Percentiles rank a stretch among this genome's conserved stretches.
Evolutionary conservation across 2,329 filamentous ascomycete genomes (phyloP).

Genomic region (Fusarium miscanthi): DNA sequence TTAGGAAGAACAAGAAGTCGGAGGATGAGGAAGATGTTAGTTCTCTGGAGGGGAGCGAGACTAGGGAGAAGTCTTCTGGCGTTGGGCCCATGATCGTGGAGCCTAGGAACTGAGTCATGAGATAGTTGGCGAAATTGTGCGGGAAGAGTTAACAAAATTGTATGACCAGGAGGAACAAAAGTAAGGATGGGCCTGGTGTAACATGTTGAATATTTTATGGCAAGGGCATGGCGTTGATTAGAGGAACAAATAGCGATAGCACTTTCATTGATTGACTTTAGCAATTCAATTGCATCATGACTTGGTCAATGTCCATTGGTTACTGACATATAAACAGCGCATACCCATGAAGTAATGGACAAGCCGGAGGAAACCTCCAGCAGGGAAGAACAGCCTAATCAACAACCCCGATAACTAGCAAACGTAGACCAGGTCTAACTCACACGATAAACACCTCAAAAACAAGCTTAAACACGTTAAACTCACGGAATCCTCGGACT

Average conservation of each 20-base stretch:
- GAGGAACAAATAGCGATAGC: not conserved
- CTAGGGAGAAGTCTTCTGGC: not conserved
- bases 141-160: not conserved
- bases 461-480: conserved; percentile 27
- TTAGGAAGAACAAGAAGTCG: not conserved
- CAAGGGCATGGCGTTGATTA: not conserved
- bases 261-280: not conserved
- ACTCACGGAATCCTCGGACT: conserved; percentile 2
- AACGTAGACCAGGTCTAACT: not conserved
- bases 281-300: not conserved
- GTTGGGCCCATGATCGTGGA: conserved; percentile 5
- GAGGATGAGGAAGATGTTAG: not conserved
- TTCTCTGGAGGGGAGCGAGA: not conserved
- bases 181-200: not conserved
- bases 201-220: not conserved
- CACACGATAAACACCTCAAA: not conserved
- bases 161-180: not conserved
- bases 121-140: not conserved
- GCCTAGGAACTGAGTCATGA: not conserved
- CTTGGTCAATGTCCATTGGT: fast-evolving
- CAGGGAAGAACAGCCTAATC: not conserved
- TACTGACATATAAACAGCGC: fast-evolving
- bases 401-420: too few species aligned
- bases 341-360: not conserved
- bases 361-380: not conserved